These are phyloP conservation scores for Lepiota venenata DNA, from an alignment of 768 basidiomycete genomes.

Conservation along the genomic window DNA sequence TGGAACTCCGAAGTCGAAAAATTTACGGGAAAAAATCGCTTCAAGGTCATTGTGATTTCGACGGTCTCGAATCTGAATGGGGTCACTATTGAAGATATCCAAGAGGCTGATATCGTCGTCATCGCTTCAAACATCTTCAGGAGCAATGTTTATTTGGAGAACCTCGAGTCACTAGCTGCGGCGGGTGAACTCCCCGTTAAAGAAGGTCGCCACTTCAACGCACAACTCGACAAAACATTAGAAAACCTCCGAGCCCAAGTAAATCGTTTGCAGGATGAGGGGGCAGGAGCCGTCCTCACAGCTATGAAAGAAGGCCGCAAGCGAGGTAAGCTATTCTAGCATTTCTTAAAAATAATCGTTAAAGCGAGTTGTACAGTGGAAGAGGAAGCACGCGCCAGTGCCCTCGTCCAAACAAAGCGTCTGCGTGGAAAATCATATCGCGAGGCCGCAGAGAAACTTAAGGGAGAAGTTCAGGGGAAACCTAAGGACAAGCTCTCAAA, in stretches of 20 bases:
- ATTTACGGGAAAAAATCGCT: conserved; percentile 58
- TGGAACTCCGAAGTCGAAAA: conserved; percentile 87
- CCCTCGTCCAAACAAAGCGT: conserved; percentile 55
- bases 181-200: conserved; percentile 67
- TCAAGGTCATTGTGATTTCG: conserved; percentile 64
- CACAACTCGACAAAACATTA: conserved; percentile 66
- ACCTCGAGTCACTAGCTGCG: conserved; percentile 67
- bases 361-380: conserved; percentile 17
- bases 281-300: conserved; percentile 56
- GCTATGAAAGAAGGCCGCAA: conserved; percentile 63
- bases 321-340: conserved; percentile 40
- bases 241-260: conserved; percentile 61
- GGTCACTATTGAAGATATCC: conserved; percentile 67
- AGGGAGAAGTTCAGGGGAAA: conserved; percentile 18
- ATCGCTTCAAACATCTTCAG: conserved; percentile 86
- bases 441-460: conserved; percentile 46
- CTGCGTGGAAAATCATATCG: conserved; percentile 75
- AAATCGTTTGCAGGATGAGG: conserved; percentile 62
- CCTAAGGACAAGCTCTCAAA: conserved; percentile 1
- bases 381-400: conserved; percentile 48
- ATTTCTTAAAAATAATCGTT: neutral
- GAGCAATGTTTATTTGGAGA: conserved; percentile 71
- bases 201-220: conserved; percentile 87
- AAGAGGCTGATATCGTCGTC: conserved; percentile 83
- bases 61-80: conserved; percentile 70